Evolutionary conservation across 371 early-diverging fungal genomes (phyloP).

Genomic region (Mortierella sp.): DNA sequence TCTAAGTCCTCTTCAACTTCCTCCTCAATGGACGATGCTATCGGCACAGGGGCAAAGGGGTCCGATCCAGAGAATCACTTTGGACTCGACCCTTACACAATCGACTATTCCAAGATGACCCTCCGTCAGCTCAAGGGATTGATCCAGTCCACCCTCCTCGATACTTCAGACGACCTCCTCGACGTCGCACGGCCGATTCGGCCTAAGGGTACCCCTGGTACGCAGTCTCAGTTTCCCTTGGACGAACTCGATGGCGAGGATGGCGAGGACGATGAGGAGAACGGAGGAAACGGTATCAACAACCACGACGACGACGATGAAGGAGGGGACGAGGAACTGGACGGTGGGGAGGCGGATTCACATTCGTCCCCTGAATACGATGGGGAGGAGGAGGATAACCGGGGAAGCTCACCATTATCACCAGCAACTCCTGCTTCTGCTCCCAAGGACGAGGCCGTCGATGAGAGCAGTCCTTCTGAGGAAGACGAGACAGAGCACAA

Average conservation of each 20-base stretch:
- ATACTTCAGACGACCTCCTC: slow-evolving; percentile 28
- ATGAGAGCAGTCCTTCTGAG: slow-evolving; percentile 2
- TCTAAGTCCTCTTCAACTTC: background rate
- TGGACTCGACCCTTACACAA: slow-evolving; percentile 6
- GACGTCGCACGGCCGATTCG: slow-evolving; percentile 36
- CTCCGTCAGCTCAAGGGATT: slow-evolving; percentile 12
- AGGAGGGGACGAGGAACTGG: slow-evolving; percentile 13
- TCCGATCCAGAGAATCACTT: slow-evolving; percentile 38
- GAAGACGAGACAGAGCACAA: background rate
- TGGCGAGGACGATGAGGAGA: background rate
- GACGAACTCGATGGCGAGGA: background rate
- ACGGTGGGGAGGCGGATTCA: background rate
- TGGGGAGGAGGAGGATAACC: slow-evolving; percentile 6
- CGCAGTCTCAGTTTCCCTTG: background rate
- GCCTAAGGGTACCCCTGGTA: background rate
- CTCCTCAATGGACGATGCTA: slow-evolving; percentile 15
- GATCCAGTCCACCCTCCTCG: slow-evolving; percentile 30
- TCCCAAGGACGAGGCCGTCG: background rate
- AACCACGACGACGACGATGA: slow-evolving; percentile 1
- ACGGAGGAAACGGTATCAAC: background rate
- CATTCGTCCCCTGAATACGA: background rate
- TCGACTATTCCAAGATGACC: slow-evolving; percentile 12
- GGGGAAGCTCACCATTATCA: background rate
- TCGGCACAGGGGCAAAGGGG: slow-evolving; percentile 32
- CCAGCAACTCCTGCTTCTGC: background rate